These are phyloP conservation scores for Phaeolepiota aurea DNA, from an alignment of 768 basidiomycete species.

Conservation along the genomic window DNA sequence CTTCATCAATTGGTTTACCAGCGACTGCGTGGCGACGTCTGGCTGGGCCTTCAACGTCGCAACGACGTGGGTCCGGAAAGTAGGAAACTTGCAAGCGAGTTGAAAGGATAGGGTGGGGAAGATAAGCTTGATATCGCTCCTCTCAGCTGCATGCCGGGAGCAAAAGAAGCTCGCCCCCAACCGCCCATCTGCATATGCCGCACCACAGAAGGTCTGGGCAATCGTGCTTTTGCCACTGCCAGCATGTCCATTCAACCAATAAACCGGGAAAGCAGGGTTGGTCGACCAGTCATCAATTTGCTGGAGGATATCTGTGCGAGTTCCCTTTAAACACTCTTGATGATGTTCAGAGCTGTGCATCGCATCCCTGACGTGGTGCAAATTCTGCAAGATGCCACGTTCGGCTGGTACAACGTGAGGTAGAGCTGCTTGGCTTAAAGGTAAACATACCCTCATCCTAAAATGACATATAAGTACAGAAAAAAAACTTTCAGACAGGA, in stretches of 20 bases:
- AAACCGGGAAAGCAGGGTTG: conserved; percentile 4
- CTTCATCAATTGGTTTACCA: background rate
- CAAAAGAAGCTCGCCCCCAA: conserved; percentile 17
- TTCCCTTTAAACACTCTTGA: background rate
- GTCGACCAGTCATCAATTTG: background rate
- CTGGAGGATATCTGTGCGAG: background rate
- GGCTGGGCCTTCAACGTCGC: background rate
- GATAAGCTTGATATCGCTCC: background rate
- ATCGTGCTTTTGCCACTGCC: conserved; percentile 16
- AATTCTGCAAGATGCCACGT: background rate
- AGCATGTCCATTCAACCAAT: conserved; percentile 14
- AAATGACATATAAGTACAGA: background rate
- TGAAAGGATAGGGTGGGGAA: background rate
- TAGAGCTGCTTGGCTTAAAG: background rate
- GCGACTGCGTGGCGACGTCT: background rate
- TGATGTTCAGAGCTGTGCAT: background rate
- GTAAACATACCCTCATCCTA: background rate
- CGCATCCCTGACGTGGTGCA: background rate
- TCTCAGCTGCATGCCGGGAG: background rate
- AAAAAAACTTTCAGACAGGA: background rate
- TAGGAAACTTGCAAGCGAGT: background rate
- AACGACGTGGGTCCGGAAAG: background rate
- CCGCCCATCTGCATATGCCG: background rate
- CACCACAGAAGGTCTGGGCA: conserved; percentile 11
- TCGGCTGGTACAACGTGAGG: background rate